Evolutionary conservation across 148 eudicot species (phyloP).

Genomic region (Polygonum aviculare): DNA sequence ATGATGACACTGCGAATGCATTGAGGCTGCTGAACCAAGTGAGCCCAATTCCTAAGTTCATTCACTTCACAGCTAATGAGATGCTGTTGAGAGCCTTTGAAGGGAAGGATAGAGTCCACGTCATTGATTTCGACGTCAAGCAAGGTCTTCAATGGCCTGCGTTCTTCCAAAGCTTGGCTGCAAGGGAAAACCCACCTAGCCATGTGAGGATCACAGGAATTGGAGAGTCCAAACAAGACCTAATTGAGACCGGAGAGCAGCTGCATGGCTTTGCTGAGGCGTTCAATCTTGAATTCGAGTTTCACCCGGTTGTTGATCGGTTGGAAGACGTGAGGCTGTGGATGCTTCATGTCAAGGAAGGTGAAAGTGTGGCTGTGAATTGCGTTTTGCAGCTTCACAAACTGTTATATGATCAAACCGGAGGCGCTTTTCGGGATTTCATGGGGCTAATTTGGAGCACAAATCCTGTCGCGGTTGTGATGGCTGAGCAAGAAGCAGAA

Average conservation of each 20-base stretch:
- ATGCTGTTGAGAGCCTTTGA: constrained; percentile 77
- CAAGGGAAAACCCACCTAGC: constrained; percentile 55
- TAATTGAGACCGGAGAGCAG: constrained; percentile 77
- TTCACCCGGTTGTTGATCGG: constrained; percentile 87
- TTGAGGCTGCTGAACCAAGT: constrained; percentile 78
- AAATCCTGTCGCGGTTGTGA: constrained; percentile 39
- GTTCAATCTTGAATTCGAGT: constrained; percentile 63
- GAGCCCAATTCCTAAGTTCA: constrained; percentile 73
- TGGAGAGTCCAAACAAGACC: constrained; percentile 83
- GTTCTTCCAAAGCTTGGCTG: constrained; percentile 71
- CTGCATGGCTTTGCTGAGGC: constrained; percentile 61
- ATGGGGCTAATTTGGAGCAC: constrained; percentile 76
- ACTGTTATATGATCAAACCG: constrained; percentile 50
- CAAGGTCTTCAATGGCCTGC: constrained; percentile 98
- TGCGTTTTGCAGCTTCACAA: constrained; percentile 78
- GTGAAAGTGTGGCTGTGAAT: constrained; percentile 69
- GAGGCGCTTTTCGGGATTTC: constrained; percentile 56
- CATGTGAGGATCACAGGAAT: constrained; percentile 89
- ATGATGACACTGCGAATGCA: constrained; percentile 51
- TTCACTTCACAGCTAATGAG: constrained; percentile 91
- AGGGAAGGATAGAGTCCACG: constrained; percentile 73
- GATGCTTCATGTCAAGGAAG: constrained; percentile 97
- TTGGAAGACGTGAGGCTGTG: constrained; percentile 87
- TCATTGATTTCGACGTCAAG: constrained; percentile 86
- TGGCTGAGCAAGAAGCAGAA: constrained; percentile 85